Evolutionary conservation across 2,329 filamentous ascomycete species (phyloP).

Genomic region (Capronia americana): DNA sequence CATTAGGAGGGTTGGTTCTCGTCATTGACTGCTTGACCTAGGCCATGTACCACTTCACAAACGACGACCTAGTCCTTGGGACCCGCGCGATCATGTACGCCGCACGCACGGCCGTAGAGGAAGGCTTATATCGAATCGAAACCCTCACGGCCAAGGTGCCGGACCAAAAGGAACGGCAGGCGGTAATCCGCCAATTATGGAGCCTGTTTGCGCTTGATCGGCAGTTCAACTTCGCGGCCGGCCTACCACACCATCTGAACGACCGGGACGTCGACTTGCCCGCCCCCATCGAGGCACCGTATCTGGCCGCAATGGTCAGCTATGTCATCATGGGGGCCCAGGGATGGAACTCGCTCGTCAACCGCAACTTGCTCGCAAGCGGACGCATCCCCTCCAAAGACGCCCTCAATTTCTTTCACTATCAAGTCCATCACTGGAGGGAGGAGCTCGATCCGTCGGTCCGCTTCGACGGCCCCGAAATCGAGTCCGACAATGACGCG

Average conservation of each 20-base stretch:
- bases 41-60: conserved; percentile 20
- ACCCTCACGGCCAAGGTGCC: conserved; percentile 6
- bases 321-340: conserved; percentile 21
- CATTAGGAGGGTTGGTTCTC: neutral
- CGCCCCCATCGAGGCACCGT: conserved; percentile 10
- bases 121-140: conserved; percentile 25
- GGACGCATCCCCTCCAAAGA: conserved; percentile 18
- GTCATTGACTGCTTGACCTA: neutral
- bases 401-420: conserved; percentile 12
- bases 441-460: conserved; percentile 16
- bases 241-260: conserved; percentile 20
- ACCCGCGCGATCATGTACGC: conserved; percentile 19
- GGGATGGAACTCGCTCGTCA: conserved; percentile 21
- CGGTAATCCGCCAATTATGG: conserved; percentile 21
- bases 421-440: conserved; percentile 24
- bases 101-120: conserved; percentile 20
- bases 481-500: conserved; percentile 15
- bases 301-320: conserved; percentile 19
- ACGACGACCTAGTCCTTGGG: conserved; percentile 19
- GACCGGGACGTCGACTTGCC: conserved; percentile 25
- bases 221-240: conserved; percentile 25
- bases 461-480: conserved; percentile 12
- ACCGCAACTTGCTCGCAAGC: conserved; percentile 9
- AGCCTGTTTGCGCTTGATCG: conserved; percentile 18
- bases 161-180: conserved; percentile 11